phyloP scores from a whole-genome alignment of 371 early-diverging fungal genomes.

The Mortierella sp. region DNA sequence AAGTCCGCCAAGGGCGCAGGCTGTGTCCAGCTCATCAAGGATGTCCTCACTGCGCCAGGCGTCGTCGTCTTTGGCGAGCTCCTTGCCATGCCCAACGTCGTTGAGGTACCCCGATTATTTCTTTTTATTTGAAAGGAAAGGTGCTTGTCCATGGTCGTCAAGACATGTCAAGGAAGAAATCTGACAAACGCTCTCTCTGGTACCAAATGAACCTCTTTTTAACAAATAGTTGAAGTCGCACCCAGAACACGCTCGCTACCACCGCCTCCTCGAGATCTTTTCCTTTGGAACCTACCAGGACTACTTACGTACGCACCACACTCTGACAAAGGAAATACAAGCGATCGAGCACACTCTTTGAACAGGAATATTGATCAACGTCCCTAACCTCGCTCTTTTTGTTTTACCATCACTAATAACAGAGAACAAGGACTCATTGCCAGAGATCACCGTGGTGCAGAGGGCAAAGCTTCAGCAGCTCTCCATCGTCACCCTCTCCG shows the following conservation, averaged over 20 bases:
- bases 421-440: conserved; percentile 68
- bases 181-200: too few relatives aligned
- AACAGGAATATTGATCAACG: neutral
- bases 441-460: conserved; percentile 72
- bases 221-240: conserved; percentile 70
- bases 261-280: conserved; percentile 75
- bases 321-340: neutral
- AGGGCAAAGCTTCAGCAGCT: conserved; percentile 80
- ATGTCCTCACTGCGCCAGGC: conserved; percentile 80
- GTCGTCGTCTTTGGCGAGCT: conserved; percentile 88
- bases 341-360: too few relatives aligned
- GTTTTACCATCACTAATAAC: neutral
- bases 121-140: neutral
- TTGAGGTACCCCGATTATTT: conserved; percentile 64
- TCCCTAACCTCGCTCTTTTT: neutral
- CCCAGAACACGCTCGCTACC: conserved; percentile 72
- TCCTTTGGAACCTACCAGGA: conserved; percentile 85
- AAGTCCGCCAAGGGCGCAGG: conserved; percentile 86
- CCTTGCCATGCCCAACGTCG: conserved; percentile 77
- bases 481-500: conserved; percentile 82
- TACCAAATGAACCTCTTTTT: too few relatives aligned
- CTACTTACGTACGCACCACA: conserved; percentile 73
- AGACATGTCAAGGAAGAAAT: too few relatives aligned
- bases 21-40: conserved; percentile 78
- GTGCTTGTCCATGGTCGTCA: too few relatives aligned